Evolutionary conservation across 2,329 filamentous ascomycete species (phyloP).

Genomic region (Sclerotinia sclerotiorum): DNA sequence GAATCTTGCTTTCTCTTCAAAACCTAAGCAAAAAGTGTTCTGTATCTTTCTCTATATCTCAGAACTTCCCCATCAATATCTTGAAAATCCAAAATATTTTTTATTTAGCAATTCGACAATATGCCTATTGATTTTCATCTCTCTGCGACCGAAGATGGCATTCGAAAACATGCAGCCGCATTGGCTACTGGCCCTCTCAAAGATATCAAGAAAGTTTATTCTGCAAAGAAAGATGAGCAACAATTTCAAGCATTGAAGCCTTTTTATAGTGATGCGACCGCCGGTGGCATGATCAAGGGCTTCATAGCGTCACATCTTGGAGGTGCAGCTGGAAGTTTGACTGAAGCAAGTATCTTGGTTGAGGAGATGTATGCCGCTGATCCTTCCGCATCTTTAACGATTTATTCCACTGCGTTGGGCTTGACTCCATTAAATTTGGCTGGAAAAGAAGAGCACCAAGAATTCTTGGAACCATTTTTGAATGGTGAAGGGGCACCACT

Average conservation of each 20-base stretch:
- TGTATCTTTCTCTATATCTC: background rate
- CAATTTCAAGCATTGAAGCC: constrained; percentile 51
- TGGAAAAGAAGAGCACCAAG: constrained; percentile 44
- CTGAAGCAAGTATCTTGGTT: constrained; percentile 51
- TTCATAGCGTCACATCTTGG: constrained; percentile 49
- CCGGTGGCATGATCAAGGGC: constrained; percentile 49
- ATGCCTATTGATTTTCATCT: constrained; percentile 40
- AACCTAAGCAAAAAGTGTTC: background rate
- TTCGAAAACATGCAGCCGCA: constrained; percentile 35
- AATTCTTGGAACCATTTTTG: constrained; percentile 51
- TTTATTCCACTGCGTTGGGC: constrained; percentile 53
- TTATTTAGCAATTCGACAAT: background rate
- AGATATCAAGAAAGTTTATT: constrained; percentile 36
- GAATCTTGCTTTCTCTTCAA: background rate
- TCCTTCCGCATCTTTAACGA: constrained; percentile 49
- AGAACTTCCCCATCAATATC: background rate
- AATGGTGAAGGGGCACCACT: constrained; percentile 47
- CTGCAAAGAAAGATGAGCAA: constrained; percentile 33
- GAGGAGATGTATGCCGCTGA: constrained; percentile 56
- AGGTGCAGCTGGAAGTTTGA: constrained; percentile 46
- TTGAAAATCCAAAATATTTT: background rate
- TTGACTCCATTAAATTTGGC: constrained; percentile 51
- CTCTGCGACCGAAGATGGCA: constrained; percentile 35
- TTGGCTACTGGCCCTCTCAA: constrained; percentile 38
- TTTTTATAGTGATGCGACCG: constrained; percentile 48